Percentiles rank a stretch among this genome's conserved stretches.
phyloP scores from a whole-genome alignment of 2,329 filamentous ascomycete genomes.

The Stagonosporopsis chrysanthemi region DNA sequence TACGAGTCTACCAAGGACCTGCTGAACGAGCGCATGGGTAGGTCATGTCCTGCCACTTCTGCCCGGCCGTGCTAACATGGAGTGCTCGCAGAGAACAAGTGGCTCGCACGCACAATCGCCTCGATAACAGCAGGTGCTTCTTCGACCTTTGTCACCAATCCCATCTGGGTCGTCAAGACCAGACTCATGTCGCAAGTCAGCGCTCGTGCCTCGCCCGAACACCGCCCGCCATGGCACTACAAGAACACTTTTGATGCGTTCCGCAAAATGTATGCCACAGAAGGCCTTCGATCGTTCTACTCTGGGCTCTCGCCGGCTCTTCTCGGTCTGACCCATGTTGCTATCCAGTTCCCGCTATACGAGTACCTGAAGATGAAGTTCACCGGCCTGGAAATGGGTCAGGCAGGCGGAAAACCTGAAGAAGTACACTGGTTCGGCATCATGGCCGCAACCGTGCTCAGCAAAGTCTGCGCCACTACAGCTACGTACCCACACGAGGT shows the following conservation, averaged over 20 bases:
- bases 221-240: constrained; percentile 87
- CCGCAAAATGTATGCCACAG: constrained; percentile 91
- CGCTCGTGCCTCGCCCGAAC: constrained; percentile 59
- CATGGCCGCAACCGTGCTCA: constrained; percentile 85
- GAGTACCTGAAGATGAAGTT: constrained; percentile 91
- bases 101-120: constrained; percentile 83
- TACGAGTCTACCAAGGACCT: constrained; percentile 88
- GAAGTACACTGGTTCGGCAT: constrained; percentile 83
- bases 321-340: constrained; percentile 90
- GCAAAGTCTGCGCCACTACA: constrained; percentile 92
- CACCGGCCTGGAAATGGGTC: constrained; percentile 88
- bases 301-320: constrained; percentile 92
- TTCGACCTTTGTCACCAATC: constrained; percentile 93
- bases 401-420: constrained; percentile 63
- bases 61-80: constrained; percentile 19
- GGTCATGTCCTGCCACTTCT: constrained; percentile 12
- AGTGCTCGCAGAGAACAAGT: constrained; percentile 67
- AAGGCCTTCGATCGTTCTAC: constrained; percentile 91
- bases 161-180: constrained; percentile 99
- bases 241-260: constrained; percentile 87
- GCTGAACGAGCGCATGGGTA: constrained; percentile 69
- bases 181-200: constrained; percentile 93
- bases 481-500: constrained; percentile 98
- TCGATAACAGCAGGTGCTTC: constrained; percentile 90
- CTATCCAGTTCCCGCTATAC: constrained; percentile 96